These are phyloP conservation scores for Gnomoniopsis sp. DNA, from an alignment of 2,329 filamentous ascomycete genomes.

Conservation along the genomic window DNA sequence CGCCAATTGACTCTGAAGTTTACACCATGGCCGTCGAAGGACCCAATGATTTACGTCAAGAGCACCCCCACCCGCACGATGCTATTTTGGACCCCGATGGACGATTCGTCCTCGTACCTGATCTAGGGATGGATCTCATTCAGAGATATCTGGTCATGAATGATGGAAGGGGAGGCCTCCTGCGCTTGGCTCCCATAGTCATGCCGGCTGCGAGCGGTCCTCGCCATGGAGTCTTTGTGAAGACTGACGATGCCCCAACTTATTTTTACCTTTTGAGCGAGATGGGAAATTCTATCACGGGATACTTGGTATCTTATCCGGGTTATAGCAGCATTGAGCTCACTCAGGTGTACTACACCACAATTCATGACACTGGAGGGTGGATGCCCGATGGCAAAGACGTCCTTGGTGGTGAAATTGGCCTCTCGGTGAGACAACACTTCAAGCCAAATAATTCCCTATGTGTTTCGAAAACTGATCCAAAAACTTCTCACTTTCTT, in stretches of 20 bases:
- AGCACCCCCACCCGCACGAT: conserved; percentile 61
- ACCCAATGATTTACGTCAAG: conserved; percentile 45
- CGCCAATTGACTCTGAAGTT: conserved; percentile 33
- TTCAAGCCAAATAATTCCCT: not conserved
- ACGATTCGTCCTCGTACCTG: conserved; percentile 59
- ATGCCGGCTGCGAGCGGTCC: conserved; percentile 48
- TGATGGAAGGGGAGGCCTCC: conserved; percentile 36
- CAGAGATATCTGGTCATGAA: conserved; percentile 54
- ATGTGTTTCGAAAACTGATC: not conserved
- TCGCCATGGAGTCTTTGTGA: conserved; percentile 59
- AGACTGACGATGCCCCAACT: conserved; percentile 36
- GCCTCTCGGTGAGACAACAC: conserved; percentile 47
- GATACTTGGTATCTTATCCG: conserved; percentile 54
- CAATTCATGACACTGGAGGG: conserved; percentile 28
- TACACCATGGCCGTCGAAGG: conserved; percentile 38
- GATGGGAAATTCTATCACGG: conserved; percentile 53
- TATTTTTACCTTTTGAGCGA: conserved; percentile 62
- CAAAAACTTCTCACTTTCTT: not conserved
- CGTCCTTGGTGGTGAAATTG: conserved; percentile 50
- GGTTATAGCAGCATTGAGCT: conserved; percentile 39
- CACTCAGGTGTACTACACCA: conserved; percentile 43
- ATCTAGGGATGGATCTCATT: conserved; percentile 63
- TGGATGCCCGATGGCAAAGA: not conserved
- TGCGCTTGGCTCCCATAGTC: conserved; percentile 36
- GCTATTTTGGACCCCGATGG: conserved; percentile 64